phyloP scores from a whole-genome alignment of 441 rosid species.

The Croton laevigatus region DNA sequence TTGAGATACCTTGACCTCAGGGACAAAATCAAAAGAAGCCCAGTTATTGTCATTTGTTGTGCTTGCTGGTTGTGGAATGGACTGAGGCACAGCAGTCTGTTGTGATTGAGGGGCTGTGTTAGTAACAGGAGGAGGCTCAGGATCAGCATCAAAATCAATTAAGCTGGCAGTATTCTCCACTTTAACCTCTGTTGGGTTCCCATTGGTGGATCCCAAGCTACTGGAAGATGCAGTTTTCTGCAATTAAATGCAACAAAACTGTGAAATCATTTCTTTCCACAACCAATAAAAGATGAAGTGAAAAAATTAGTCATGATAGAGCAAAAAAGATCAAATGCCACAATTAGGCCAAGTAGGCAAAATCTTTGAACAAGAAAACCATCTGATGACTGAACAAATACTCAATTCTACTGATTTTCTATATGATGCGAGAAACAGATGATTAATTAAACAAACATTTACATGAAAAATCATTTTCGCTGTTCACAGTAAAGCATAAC shows the following conservation, averaged over 20 bases:
- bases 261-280: conserved; percentile 23
- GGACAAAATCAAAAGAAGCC: conserved; percentile 83
- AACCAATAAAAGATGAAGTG: neutral
- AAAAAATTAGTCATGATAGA: neutral
- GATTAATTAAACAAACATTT: neutral
- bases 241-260: conserved; percentile 30
- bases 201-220: conserved; percentile 59
- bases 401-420: neutral
- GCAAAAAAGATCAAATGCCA: neutral
- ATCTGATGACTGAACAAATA: neutral
- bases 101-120: conserved; percentile 43
- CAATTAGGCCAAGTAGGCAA: neutral
- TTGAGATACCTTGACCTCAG: conserved; percentile 52
- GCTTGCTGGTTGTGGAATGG: conserved; percentile 43
- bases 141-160: conserved; percentile 92
- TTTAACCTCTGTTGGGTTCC: conserved; percentile 66
- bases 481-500: neutral
- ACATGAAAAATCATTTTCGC: neutral
- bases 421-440: neutral
- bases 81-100: conserved; percentile 41
- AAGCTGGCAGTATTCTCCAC: conserved; percentile 61
- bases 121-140: conserved; percentile 60
- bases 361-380: neutral
- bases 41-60: conserved; percentile 58
- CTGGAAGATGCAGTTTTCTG: conserved; percentile 74